These are phyloP conservation scores for Pouteria glomerata DNA, from an alignment of 148 eudicot genomes.

Conservation along the genomic window DNA sequence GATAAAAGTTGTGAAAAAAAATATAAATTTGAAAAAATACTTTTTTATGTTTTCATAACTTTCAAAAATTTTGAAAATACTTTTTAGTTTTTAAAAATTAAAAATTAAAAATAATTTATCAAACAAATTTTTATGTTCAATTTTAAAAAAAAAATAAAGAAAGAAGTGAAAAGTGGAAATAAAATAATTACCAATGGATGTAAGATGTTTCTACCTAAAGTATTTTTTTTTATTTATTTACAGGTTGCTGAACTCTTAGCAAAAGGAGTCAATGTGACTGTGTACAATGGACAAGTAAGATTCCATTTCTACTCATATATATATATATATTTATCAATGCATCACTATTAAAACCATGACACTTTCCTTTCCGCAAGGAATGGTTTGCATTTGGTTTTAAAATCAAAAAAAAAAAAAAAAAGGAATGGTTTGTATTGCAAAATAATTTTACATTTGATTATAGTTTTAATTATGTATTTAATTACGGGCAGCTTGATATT, in stretches of 20 bases:
- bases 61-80: too few relatives aligned
- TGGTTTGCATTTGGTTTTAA: neutral
- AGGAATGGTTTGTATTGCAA: neutral
- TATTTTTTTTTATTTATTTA: neutral
- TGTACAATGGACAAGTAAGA: slow-evolving; percentile 37
- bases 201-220: too few relatives aligned
- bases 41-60: too few relatives aligned
- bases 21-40: too few relatives aligned
- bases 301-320: too few relatives aligned
- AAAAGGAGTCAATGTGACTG: slow-evolving; percentile 32
- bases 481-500: neutral
- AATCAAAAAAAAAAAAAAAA: too few relatives aligned
- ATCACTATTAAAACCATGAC: neutral
- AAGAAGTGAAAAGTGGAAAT: neutral
- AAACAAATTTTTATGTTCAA: too few relatives aligned
- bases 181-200: too few relatives aligned
- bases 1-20: too few relatives aligned
- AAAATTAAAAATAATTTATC: neutral
- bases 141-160: too few relatives aligned
- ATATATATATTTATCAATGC: too few relatives aligned
- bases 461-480: neutral
- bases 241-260: slow-evolving; percentile 44
- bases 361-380: neutral
- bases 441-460: neutral
- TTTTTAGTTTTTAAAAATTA: too few relatives aligned